A percentile compares a stretch with the other conserved stretches of the same genome.
These are phyloP conservation scores for Bonia amplexicaulis DNA, from an alignment of 176 grass and related monocot species.

Conservation along the genomic window DNA sequence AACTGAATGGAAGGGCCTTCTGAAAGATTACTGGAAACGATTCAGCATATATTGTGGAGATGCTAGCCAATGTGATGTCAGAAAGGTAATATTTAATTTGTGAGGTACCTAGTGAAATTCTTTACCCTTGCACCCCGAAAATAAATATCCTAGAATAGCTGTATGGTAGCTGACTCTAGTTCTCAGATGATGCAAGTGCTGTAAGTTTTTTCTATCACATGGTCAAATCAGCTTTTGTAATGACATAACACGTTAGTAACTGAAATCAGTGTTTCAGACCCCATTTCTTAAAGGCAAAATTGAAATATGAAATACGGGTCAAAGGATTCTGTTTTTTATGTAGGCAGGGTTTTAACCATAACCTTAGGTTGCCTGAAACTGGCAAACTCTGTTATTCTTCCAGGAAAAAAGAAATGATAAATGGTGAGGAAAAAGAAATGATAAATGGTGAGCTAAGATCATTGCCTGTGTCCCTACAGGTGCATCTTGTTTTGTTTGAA, in stretches of 20 bases:
- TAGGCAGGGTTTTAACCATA: background rate
- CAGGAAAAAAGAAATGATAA: too few relatives aligned
- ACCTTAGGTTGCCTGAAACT: too few relatives aligned
- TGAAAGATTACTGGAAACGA: slow-evolving; percentile 80
- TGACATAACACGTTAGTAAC: background rate
- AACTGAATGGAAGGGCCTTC: slow-evolving; percentile 90
- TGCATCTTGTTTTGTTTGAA: too few relatives aligned
- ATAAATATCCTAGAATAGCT: background rate
- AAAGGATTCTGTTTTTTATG: background rate
- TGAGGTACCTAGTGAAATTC: background rate
- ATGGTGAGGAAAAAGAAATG: too few relatives aligned
- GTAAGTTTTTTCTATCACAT: background rate
- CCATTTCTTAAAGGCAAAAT: background rate
- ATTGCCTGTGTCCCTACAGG: too few relatives aligned
- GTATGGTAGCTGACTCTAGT: background rate
- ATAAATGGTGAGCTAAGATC: too few relatives aligned
- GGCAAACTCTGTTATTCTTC: too few relatives aligned
- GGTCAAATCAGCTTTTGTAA: background rate
- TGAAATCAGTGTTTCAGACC: background rate
- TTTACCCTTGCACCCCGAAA: background rate
- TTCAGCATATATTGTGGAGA: slow-evolving; percentile 80
- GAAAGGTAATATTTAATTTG: slow-evolving; percentile 52
- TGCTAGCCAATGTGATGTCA: slow-evolving; percentile 52
- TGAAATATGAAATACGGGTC: background rate
- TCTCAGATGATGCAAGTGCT: background rate